Evolutionary conservation across 1,284 basidiomycete species (phyloP).

Genomic region (Ceratorhiza oryzae-sativae): DNA sequence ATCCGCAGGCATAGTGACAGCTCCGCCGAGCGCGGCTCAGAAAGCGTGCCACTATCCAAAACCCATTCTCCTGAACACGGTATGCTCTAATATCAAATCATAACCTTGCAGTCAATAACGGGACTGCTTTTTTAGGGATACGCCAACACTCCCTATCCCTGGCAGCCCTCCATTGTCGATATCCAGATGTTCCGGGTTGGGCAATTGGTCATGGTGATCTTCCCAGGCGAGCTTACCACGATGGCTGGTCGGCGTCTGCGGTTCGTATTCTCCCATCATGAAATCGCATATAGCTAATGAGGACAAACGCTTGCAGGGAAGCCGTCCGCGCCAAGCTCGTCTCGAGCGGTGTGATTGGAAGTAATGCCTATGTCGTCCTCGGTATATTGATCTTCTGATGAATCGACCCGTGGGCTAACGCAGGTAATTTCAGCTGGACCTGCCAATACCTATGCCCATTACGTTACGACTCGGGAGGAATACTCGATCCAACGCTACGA

Average conservation of each 20-base stretch:
- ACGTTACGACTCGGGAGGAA: conserved; percentile 69
- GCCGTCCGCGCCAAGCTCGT: conserved; percentile 69
- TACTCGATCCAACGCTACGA: conserved; percentile 81
- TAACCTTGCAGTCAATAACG: background rate
- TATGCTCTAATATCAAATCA: conserved; percentile 48
- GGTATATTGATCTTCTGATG: conserved; percentile 44
- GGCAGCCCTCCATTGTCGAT: conserved; percentile 78
- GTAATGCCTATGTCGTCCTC: conserved; percentile 74
- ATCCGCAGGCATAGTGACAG: conserved; percentile 66
- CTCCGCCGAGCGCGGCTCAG: conserved; percentile 65
- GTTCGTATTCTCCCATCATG: conserved; percentile 45
- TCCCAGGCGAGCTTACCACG: conserved; percentile 73
- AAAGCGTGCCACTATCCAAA: conserved; percentile 80
- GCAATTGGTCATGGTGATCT: conserved; percentile 76
- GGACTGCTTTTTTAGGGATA: conserved; percentile 58
- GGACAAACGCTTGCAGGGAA: conserved; percentile 53
- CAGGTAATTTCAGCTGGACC: conserved; percentile 59
- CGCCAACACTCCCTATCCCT: conserved; percentile 72
- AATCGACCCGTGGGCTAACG: background rate
- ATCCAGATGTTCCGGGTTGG: conserved; percentile 83
- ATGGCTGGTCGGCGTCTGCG: conserved; percentile 60
- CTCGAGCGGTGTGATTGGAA: conserved; percentile 64
- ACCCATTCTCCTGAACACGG: conserved; percentile 77
- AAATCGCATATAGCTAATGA: background rate
- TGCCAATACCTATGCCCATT: conserved; percentile 72